phyloP scores from a whole-genome alignment of 2,329 filamentous ascomycete genomes.

The Clarireedia monteithiana region DNA sequence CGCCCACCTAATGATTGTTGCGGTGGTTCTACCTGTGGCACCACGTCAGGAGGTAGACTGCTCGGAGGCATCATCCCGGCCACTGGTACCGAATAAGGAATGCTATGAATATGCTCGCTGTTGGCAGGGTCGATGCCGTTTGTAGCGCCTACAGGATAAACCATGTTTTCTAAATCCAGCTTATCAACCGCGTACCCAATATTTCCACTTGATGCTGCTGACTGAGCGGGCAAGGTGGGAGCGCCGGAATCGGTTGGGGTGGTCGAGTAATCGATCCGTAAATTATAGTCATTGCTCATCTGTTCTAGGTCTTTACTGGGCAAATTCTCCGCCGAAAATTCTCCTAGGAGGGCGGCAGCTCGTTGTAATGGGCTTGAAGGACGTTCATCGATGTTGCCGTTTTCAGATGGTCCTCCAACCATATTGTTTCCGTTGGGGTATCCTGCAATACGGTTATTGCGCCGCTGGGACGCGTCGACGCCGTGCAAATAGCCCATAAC shows the following conservation, averaged over 20 bases:
- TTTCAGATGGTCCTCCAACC: slow-evolving; percentile 18
- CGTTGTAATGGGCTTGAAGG: slow-evolving; percentile 62
- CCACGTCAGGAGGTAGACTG: slow-evolving; percentile 40
- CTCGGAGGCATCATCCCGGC: slow-evolving; percentile 33
- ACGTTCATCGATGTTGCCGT: slow-evolving; percentile 42
- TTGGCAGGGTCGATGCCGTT: slow-evolving; percentile 94
- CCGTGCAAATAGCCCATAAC: slow-evolving; percentile 61
- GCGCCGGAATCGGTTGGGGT: slow-evolving; percentile 25
- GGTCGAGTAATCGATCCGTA: slow-evolving; percentile 27
- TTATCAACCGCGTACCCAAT: slow-evolving; percentile 37
- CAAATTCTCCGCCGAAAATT: slow-evolving; percentile 58
- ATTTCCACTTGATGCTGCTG: slow-evolving; percentile 35
- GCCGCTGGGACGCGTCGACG: slow-evolving; percentile 51
- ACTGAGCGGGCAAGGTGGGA: slow-evolving; percentile 31
- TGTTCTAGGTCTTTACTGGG: slow-evolving; percentile 59
- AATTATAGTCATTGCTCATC: slow-evolving; percentile 39
- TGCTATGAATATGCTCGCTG: slow-evolving; percentile 88
- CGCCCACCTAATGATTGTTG: slow-evolving; percentile 30
- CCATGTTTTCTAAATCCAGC: slow-evolving; percentile 57
- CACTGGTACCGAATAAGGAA: slow-evolving; percentile 73
- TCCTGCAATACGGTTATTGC: slow-evolving; percentile 46
- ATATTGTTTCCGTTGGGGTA: slow-evolving; percentile 30
- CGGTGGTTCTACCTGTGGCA: slow-evolving; percentile 32
- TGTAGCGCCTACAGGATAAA: slow-evolving; percentile 85
- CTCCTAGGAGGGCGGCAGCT: slow-evolving; percentile 56